Evolutionary conservation across 164 flowering plant genomes (phyloP).

Genomic region (Warburgia ugandensis): DNA sequence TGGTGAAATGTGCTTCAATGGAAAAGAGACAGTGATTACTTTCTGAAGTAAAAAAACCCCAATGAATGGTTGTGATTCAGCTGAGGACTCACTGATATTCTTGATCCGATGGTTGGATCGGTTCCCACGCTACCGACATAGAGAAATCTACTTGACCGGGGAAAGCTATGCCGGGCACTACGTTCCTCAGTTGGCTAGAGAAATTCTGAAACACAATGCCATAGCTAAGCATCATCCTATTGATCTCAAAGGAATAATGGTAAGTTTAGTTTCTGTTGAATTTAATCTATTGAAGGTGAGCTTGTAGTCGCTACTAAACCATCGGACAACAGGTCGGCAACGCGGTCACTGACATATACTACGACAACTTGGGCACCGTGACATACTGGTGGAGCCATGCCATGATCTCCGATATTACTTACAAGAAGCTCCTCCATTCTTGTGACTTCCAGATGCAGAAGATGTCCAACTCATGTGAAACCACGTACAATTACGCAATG

Average conservation of each 20-base stretch:
- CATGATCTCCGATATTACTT: constrained; percentile 77
- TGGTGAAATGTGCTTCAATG: too few relatives aligned
- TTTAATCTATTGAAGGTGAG: not conserved
- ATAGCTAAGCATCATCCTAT: constrained; percentile 38
- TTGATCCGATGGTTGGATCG: constrained; percentile 65
- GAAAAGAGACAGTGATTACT: too few relatives aligned
- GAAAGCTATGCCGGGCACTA: constrained; percentile 98
- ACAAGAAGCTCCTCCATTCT: constrained; percentile 44
- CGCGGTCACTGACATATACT: constrained; percentile 81
- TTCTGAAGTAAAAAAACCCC: too few relatives aligned
- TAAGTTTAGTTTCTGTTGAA: constrained; percentile 12
- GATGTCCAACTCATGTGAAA: constrained; percentile 59
- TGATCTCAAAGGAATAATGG: constrained; percentile 78
- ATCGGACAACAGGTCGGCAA: constrained; percentile 58
- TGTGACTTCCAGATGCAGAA: constrained; percentile 55
- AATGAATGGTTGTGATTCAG: constrained; percentile 28
- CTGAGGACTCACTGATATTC: constrained; percentile 62
- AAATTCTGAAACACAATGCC: constrained; percentile 44
- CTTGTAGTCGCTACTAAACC: not conserved
- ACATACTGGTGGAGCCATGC: constrained; percentile 94
- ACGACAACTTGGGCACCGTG: constrained; percentile 82
- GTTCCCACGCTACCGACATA: constrained; percentile 57
- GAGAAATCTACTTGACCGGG: constrained; percentile 68
- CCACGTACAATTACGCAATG: constrained; percentile 58
- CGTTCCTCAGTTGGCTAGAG: constrained; percentile 73